These are phyloP conservation scores for Nitzschia sp. DNA, from an alignment of 108 stramenopile genomes.

Conservation along the genomic window DNA sequence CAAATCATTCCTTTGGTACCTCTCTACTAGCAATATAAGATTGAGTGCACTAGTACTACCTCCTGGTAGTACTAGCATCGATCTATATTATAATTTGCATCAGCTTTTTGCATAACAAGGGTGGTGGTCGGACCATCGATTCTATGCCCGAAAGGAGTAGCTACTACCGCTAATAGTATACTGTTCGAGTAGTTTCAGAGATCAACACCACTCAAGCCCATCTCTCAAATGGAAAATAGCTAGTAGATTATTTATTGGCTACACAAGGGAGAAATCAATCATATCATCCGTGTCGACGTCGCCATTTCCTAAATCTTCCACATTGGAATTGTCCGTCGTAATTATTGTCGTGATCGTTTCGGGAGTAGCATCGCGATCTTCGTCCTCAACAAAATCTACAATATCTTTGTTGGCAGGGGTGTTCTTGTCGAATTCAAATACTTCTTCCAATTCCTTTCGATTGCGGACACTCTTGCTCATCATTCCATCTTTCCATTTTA, in stretches of 20 bases:
- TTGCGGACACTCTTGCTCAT: constrained; percentile 16
- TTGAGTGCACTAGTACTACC: too few relatives aligned
- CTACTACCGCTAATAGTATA: too few relatives aligned
- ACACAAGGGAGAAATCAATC: neutral
- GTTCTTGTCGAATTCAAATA: constrained; percentile 33
- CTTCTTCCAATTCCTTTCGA: constrained; percentile 42
- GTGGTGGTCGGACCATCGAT: neutral
- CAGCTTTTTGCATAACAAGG: neutral
- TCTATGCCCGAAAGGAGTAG: neutral
- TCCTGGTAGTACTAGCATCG: too few relatives aligned
- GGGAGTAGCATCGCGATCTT: neutral
- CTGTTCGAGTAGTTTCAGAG: too few relatives aligned
- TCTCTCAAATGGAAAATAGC: too few relatives aligned
- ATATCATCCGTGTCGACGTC: neutral
- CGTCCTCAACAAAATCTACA: neutral
- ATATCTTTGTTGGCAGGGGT: neutral
- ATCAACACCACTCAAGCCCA: too few relatives aligned
- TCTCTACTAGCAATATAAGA: too few relatives aligned
- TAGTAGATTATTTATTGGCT: too few relatives aligned
- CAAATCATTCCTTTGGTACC: too few relatives aligned
- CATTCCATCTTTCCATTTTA: constrained; percentile 60
- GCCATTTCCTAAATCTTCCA: neutral
- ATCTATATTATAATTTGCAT: too few relatives aligned
- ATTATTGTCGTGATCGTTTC: neutral
- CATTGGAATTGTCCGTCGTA: neutral